Evolutionary conservation across 2,329 filamentous ascomycete genomes (phyloP).

Genomic region (Neonectria neomacrospora): DNA sequence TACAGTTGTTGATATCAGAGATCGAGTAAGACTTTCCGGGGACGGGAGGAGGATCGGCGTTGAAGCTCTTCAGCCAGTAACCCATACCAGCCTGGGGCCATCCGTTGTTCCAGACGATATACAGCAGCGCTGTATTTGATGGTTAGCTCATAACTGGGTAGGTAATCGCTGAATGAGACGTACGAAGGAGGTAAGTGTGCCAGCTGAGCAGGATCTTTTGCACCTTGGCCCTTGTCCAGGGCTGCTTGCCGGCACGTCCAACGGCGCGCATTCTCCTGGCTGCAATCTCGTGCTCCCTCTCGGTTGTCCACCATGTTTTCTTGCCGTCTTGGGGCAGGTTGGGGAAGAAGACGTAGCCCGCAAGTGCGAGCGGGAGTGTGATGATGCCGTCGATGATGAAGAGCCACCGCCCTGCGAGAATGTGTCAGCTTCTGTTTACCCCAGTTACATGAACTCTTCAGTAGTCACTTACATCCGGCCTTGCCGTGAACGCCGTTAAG

Average conservation of each 20-base stretch:
- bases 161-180: neutral
- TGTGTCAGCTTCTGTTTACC: conserved; percentile 1
- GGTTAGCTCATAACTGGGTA: neutral
- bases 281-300: conserved; percentile 29
- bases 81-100: conserved; percentile 32
- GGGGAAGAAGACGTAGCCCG: conserved; percentile 32
- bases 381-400: conserved; percentile 37
- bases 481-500: conserved; percentile 28
- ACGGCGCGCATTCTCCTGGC: conserved; percentile 29
- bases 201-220: conserved; percentile 32
- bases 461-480: conserved; percentile 29
- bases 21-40: conserved; percentile 29
- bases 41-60: conserved; percentile 27
- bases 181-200: conserved; percentile 35
- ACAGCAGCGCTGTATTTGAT: conserved; percentile 19
- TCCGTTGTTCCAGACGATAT: conserved; percentile 36
- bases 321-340: conserved; percentile 33
- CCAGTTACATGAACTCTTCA: neutral
- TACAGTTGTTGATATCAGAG: conserved; percentile 30
- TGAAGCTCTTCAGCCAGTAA: conserved; percentile 38
- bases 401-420: conserved; percentile 28
- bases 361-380: conserved; percentile 29
- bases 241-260: conserved; percentile 32
- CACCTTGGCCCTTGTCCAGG: conserved; percentile 31
- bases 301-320: conserved; percentile 35